Evolutionary conservation across 495 filamentous ascomycete genomes (phyloP).

Genomic region (Tuber brumale): DNA sequence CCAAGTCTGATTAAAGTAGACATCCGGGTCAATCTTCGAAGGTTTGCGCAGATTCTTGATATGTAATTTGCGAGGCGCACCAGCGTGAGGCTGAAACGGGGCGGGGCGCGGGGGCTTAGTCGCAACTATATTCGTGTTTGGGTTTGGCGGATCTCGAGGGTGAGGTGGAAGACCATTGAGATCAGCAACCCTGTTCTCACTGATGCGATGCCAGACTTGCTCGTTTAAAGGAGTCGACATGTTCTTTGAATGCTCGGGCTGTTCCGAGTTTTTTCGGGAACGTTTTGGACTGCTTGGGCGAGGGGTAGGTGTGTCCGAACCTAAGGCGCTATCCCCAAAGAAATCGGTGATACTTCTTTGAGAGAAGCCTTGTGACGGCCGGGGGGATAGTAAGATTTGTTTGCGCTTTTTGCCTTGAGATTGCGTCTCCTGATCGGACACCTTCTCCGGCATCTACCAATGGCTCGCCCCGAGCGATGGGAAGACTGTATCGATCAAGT

Average conservation of each 20-base stretch:
- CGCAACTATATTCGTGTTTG: slow-evolving; percentile 6
- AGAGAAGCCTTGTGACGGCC: slow-evolving; percentile 2
- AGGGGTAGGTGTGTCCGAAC: slow-evolving; percentile 5
- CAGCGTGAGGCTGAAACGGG: slow-evolving; percentile 31
- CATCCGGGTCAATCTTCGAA: slow-evolving; percentile 53
- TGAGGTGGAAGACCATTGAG: slow-evolving; percentile 26
- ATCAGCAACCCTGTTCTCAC: slow-evolving; percentile 19
- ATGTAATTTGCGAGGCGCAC: slow-evolving; percentile 56
- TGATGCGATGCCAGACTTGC: slow-evolving; percentile 36
- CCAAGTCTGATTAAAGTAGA: slow-evolving; percentile 69
- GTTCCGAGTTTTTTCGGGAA: slow-evolving; percentile 33
- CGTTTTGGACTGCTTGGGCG: slow-evolving; percentile 21
- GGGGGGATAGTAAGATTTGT: slow-evolving; percentile 17
- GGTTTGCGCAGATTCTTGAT: slow-evolving; percentile 75
- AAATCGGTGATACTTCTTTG: slow-evolving; percentile 39
- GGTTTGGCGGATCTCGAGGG: not conserved
- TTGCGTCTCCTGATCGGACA: slow-evolving; percentile 15
- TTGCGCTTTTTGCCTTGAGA: slow-evolving; percentile 30
- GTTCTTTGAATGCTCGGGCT: slow-evolving; percentile 4
- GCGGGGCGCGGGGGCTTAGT: slow-evolving; percentile 16
- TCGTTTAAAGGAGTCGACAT: slow-evolving; percentile 26
- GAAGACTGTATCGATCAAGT: not conserved
- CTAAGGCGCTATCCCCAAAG: slow-evolving; percentile 14
- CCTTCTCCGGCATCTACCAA: slow-evolving; percentile 38
- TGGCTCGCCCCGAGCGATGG: slow-evolving; percentile 9